Evolutionary conservation across 169 alveolate genomes (phyloP).

Genomic region (Ichthyophthirius multifiliis): DNA sequence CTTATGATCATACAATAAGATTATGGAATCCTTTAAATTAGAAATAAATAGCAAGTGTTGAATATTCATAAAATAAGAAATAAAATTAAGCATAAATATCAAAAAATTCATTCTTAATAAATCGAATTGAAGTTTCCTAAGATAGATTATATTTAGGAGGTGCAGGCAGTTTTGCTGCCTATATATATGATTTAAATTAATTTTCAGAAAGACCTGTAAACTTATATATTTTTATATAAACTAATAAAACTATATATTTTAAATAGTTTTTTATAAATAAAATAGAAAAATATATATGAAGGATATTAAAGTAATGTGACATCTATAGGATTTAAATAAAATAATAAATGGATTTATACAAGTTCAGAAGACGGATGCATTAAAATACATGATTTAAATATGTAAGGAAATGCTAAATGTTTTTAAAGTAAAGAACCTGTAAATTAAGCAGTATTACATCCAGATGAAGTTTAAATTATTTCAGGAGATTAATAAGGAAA

Average conservation of each 20-base stretch:
- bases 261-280: neutral
- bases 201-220: neutral
- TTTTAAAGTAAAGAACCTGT: conserved; percentile 48
- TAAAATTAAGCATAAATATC: neutral
- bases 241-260: neutral
- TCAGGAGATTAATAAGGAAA: conserved; percentile 70
- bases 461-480: conserved; percentile 70
- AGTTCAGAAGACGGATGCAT: conserved; percentile 74
- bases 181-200: conserved; percentile 38
- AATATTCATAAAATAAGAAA: conserved; percentile 23
- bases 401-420: conserved; percentile 46
- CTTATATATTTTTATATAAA: neutral
- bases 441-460: conserved; percentile 69
- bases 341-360: conserved; percentile 68
- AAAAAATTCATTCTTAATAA: conserved; percentile 26
- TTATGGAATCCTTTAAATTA: conserved; percentile 52
- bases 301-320: conserved; percentile 73
- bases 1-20: conserved; percentile 54
- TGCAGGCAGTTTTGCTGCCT: conserved; percentile 44
- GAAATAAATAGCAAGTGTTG: conserved; percentile 2
- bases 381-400: conserved; percentile 71
- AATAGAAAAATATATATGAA: conserved; percentile 48
- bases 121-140: conserved; percentile 44
- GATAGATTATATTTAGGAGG: conserved; percentile 57
- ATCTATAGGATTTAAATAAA: conserved; percentile 68